phyloP scores from a whole-genome alignment of 1,284 basidiomycete species.

The Gymnopus androsaceus region DNA sequence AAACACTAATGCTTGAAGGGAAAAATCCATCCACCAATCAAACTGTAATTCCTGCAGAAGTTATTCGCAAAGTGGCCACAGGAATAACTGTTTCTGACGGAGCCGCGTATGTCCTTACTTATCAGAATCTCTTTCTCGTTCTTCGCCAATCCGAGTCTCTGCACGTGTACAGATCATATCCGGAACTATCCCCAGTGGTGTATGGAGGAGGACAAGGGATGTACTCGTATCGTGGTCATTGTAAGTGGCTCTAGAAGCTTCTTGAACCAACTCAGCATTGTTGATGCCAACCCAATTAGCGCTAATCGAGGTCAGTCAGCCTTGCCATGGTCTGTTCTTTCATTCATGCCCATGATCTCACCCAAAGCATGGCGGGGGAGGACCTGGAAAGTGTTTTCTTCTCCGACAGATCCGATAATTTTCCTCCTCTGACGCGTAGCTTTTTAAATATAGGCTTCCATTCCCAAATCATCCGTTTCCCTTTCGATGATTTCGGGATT shows the following conservation, averaged over 20 bases:
- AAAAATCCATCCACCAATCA: constrained; percentile 19
- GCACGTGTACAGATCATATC: constrained; percentile 9
- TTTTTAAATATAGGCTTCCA: no score
- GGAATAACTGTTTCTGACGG: constrained; percentile 19
- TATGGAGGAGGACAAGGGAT: constrained; percentile 13
- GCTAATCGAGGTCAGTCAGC: not conserved
- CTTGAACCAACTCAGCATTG: not conserved
- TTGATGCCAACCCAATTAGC: no score
- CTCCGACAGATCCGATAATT: not conserved
- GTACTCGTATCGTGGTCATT: constrained; percentile 14
- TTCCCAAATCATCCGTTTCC: constrained; percentile 24
- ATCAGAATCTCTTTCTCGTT: no score
- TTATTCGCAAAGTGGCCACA: constrained; percentile 16
- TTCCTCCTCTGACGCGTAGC: no score
- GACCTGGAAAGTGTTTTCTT: constrained; percentile 14
- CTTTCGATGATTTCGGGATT: constrained; percentile 27
- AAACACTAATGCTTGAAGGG: constrained; percentile 21
- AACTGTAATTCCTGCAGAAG: constrained; percentile 21
- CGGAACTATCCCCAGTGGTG: constrained; percentile 13
- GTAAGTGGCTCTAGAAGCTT: constrained; percentile 8
- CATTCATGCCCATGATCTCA: not conserved
- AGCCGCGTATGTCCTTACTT: no score
- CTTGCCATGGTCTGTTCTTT: not conserved
- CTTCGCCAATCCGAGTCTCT: no score
- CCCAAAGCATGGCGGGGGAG: constrained; percentile 22